These are phyloP conservation scores for Circinella minor DNA, from an alignment of 371 early-diverging fungal species.

Conservation along the genomic window DNA sequence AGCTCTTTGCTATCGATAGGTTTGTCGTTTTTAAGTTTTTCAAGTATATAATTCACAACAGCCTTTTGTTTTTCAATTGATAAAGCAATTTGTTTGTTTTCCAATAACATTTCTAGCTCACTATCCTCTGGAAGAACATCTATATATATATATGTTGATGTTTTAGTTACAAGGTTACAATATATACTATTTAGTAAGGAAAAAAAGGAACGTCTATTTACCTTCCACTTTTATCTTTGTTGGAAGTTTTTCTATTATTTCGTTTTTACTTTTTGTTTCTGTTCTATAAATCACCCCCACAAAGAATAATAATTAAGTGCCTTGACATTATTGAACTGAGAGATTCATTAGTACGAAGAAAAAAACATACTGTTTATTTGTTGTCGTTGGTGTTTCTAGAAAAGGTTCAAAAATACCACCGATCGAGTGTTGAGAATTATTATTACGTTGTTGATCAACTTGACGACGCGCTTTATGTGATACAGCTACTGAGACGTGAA, in stretches of 20 bases:
- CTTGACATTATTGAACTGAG: too few relatives aligned
- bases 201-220: neutral
- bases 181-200: neutral
- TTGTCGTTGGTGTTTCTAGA: conserved; percentile 18
- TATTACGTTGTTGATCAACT: conserved; percentile 7
- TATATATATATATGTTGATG: neutral
- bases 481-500: neutral
- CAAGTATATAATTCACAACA: conserved; percentile 19
- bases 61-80: conserved; percentile 35
- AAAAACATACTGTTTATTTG: conserved; percentile 2
- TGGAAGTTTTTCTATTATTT: neutral
- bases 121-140: conserved; percentile 41
- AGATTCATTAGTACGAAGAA: too few relatives aligned
- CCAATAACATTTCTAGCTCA: conserved; percentile 24
- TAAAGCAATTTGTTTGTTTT: conserved; percentile 28
- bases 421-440: conserved; percentile 25
- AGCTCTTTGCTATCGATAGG: conserved; percentile 11
- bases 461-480: neutral
- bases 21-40: conserved; percentile 20
- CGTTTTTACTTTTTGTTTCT: neutral
- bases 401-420: conserved; percentile 52
- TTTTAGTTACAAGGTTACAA: neutral
- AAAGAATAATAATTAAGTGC: neutral
- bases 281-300: neutral
- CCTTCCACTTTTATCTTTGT: conserved; percentile 6